Percentiles rank a stretch among this genome's conserved stretches.
Conservation (phyloP, 164 flowering plant species). For the Piper longum region DNA sequence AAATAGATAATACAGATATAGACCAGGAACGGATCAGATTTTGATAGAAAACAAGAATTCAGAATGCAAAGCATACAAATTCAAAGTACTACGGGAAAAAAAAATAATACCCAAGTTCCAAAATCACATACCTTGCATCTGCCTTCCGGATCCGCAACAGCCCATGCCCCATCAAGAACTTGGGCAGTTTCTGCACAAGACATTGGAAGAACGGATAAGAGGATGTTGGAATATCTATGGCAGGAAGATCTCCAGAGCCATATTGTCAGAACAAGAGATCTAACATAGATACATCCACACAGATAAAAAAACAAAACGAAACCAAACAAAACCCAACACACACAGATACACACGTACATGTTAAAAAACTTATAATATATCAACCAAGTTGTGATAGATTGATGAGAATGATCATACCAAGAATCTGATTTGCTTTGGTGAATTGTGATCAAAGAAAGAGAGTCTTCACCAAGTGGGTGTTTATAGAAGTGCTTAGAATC, state of each 20-base stretch:
- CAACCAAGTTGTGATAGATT: too few relatives aligned
- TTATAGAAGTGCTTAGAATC: slow-evolving; percentile 6
- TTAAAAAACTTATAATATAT: too few relatives aligned
- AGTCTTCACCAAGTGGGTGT: background rate
- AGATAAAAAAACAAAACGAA: too few relatives aligned
- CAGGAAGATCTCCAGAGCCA: slow-evolving; percentile 1
- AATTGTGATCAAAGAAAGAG: background rate
- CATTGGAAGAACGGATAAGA: slow-evolving; percentile 4
- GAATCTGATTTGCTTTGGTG: too few relatives aligned
- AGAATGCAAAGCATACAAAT: background rate
- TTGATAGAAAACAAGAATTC: background rate
- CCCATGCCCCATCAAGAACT: slow-evolving; percentile 4
- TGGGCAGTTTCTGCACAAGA: slow-evolving; percentile 6
- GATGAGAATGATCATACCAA: too few relatives aligned
- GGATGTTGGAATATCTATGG: slow-evolving; percentile 3
- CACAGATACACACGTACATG: too few relatives aligned
- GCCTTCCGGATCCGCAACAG: slow-evolving; percentile 9
- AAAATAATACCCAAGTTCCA: background rate
- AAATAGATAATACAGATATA: too few relatives aligned
- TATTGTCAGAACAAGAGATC: too few relatives aligned
- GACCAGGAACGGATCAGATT: background rate
- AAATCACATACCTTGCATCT: slow-evolving; percentile 16
- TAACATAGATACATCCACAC: too few relatives aligned
- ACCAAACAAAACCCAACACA: too few relatives aligned
- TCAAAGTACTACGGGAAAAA: background rate